These are phyloP conservation scores for Erythrophleum fordii DNA, from an alignment of 306 rosid species.

Conservation along the genomic window DNA sequence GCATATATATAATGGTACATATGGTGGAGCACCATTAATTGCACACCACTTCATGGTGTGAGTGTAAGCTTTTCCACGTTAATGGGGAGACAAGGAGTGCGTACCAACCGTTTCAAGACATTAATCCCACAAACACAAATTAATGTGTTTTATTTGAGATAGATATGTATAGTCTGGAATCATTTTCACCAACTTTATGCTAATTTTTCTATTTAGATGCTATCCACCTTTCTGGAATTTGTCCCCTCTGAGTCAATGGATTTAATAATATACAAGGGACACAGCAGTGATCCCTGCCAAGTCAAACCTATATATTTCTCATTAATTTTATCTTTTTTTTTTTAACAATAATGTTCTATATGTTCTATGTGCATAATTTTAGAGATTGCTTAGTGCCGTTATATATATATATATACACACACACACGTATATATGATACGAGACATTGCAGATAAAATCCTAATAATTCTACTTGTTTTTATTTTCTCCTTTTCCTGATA, in stretches of 20 bases:
- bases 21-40: not conserved
- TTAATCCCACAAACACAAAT: not conserved
- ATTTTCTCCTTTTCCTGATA: no score
- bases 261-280: not conserved
- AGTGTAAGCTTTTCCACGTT: not conserved
- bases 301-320: not conserved
- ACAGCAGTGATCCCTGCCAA: not conserved
- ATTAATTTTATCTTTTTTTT: not conserved
- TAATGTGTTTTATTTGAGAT: no score
- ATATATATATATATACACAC: not conserved
- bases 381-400: not conserved
- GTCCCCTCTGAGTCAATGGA: not conserved
- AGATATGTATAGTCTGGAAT: no score
- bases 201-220: not conserved
- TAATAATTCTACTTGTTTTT: no score
- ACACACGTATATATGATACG: no score
- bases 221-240: not conserved
- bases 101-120: not conserved
- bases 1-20: not conserved
- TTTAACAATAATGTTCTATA: not conserved
- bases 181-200: slow-evolving; percentile 25
- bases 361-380: not conserved
- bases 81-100: slow-evolving; percentile 14
- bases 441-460: no score
- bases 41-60: not conserved